Conservation (phyloP, 768 basidiomycete genomes). For the Sporobolomyces phaffii region DNA sequence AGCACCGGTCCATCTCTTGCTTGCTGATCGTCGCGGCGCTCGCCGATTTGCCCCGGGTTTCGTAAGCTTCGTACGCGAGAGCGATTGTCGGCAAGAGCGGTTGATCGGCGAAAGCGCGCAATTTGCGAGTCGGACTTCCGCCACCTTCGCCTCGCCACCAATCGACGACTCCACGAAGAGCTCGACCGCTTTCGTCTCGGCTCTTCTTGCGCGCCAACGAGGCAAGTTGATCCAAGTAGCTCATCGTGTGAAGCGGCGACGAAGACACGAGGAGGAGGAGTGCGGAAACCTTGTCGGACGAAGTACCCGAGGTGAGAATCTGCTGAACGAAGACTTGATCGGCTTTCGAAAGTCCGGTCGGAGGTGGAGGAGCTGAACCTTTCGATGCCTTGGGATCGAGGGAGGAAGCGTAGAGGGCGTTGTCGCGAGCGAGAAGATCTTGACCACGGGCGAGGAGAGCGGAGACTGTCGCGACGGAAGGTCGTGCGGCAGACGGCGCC, state of each 20-base stretch:
- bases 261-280: slow-evolving; percentile 75
- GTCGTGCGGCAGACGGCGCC: slow-evolving; percentile 20
- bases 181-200: slow-evolving; percentile 86
- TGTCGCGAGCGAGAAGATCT: slow-evolving; percentile 41
- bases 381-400: slow-evolving; percentile 39
- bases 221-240: slow-evolving; percentile 39
- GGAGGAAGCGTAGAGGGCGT: slow-evolving; percentile 39
- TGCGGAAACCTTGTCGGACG: slow-evolving; percentile 84
- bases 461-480: slow-evolving; percentile 13
- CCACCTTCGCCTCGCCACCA: slow-evolving; percentile 90
- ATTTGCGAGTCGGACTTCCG: slow-evolving; percentile 52
- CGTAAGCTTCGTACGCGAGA: slow-evolving; percentile 15
- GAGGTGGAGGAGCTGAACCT: slow-evolving; percentile 35
- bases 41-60: slow-evolving; percentile 48
- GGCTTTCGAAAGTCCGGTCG: slow-evolving; percentile 37
- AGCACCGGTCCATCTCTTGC: slow-evolving; percentile 47
- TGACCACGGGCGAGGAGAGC: slow-evolving; percentile 38
- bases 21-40: slow-evolving; percentile 57
- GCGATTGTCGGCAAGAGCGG: slow-evolving; percentile 51
- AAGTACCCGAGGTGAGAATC: slow-evolving; percentile 78
- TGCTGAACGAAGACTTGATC: slow-evolving; percentile 63
- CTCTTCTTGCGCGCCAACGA: slow-evolving; percentile 54
- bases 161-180: slow-evolving; percentile 83
- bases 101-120: slow-evolving; percentile 58
- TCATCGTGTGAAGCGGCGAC: slow-evolving; percentile 37